Evolutionary conservation across 768 basidiomycete genomes (phyloP).

Genomic region (Collybia nuda): DNA sequence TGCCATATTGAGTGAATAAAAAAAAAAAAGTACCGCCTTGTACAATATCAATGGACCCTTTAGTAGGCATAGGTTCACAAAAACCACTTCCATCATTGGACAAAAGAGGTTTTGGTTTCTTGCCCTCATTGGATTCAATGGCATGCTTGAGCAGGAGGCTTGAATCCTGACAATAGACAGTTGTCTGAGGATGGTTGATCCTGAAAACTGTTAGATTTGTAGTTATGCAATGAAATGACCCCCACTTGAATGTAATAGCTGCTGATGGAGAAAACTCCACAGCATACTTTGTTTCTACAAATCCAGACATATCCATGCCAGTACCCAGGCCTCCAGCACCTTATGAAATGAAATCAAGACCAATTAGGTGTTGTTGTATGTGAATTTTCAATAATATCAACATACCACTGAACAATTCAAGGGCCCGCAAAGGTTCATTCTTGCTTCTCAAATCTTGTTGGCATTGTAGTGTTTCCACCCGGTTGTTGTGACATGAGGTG

Average conservation of each 20-base stretch:
- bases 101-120: constrained; percentile 35
- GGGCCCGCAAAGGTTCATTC: constrained; percentile 48
- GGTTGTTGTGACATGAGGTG: constrained; percentile 33
- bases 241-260: constrained; percentile 62
- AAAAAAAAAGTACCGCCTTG: constrained; percentile 61
- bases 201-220: constrained; percentile 31
- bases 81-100: constrained; percentile 37
- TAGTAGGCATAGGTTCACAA: constrained; percentile 51
- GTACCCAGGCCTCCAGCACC: constrained; percentile 77
- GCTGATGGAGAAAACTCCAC: constrained; percentile 66
- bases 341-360: constrained; percentile 20
- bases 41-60: constrained; percentile 67
- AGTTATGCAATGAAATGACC: background rate
- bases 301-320: constrained; percentile 60
- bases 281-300: constrained; percentile 67
- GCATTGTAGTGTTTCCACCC: constrained; percentile 25
- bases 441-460: constrained; percentile 27
- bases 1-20: background rate
- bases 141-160: constrained; percentile 61
- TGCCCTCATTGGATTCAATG: constrained; percentile 44
- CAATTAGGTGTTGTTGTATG: background rate
- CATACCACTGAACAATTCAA: constrained; percentile 73
- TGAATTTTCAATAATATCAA: background rate
- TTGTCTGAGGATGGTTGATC: constrained; percentile 57
- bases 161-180: constrained; percentile 65